Conservation (phyloP, 2,329 filamentous ascomycete species). For the Fusarium sp. region DNA sequence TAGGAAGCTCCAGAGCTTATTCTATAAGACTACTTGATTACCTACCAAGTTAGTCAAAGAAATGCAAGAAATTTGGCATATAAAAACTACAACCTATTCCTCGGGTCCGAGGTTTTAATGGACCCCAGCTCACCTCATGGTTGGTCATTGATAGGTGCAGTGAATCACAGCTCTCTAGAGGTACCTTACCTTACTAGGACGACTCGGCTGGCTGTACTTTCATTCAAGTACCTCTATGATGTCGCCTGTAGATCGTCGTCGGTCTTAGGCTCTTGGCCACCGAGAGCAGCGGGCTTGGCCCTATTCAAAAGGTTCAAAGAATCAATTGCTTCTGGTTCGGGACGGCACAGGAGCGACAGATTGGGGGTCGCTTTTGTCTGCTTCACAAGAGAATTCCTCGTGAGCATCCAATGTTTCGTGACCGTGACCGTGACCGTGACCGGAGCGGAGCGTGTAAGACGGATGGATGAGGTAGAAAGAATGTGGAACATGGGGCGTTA, state of each 20-base stretch:
- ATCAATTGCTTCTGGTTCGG: constrained; percentile 10
- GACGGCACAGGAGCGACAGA: constrained; percentile 1
- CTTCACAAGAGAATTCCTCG: constrained; percentile 13
- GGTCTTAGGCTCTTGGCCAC: constrained; percentile 23
- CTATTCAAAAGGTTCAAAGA: constrained; percentile 19
- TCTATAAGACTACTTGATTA: no score
- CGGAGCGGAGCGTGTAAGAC: constrained; percentile 11
- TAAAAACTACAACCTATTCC: no score
- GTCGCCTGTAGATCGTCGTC: constrained; percentile 31
- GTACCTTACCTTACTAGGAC: neutral
- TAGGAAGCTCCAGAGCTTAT: no score
- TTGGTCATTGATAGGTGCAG: constrained; percentile 15
- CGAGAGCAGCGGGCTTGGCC: constrained; percentile 23
- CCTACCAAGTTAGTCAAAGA: no score
- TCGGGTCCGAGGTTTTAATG: no score
- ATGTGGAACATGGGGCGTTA: constrained; percentile 34
- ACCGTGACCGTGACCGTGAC: constrained; percentile 6
- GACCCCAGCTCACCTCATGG: constrained; percentile 9
- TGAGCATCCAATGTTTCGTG: constrained; percentile 12
- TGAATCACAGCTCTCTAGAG: neutral
- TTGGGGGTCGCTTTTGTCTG: neutral
- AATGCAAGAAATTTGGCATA: no score
- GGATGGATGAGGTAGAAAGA: constrained; percentile 5
- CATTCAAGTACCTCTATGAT: constrained; percentile 31
- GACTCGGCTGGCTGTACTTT: constrained; percentile 14